A percentile compares a stretch with the other conserved stretches of the same genome.
phyloP scores from a whole-genome alignment of 2,329 filamentous ascomycete species.

The Apiospora hydei region DNA sequence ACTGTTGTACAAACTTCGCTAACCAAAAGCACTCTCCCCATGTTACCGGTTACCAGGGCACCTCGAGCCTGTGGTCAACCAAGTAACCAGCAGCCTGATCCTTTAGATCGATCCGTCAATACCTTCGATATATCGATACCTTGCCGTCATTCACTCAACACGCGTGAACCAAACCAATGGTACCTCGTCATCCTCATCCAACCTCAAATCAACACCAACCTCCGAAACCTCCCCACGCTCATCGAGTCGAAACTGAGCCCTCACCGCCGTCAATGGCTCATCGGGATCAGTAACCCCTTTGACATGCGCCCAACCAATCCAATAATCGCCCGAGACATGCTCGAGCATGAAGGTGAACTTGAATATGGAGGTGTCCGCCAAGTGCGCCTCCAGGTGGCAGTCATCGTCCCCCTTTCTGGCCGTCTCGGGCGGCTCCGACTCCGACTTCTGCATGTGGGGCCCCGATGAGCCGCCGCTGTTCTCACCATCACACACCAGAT shows the following conservation, averaged over 20 bases:
- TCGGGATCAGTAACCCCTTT: neutral
- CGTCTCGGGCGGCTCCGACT: too few species aligned
- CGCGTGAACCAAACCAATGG: neutral
- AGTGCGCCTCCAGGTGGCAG: slow-evolving; percentile 18
- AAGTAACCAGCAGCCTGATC: neutral
- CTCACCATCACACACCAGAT: slow-evolving; percentile 17
- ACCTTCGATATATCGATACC: neutral
- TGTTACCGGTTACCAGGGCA: too few species aligned
- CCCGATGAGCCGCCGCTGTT: neutral
- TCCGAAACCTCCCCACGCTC: slow-evolving; percentile 26
- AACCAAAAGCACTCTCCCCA: too few species aligned
- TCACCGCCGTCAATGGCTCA: neutral
- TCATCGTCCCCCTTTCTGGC: neutral
- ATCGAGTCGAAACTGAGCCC: slow-evolving; percentile 28
- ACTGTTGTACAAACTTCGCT: too few species aligned
- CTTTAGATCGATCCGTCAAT: neutral
- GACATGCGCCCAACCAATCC: slow-evolving; percentile 24
- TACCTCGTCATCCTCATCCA: neutral
- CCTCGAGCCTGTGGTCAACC: too few species aligned
- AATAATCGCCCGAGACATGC: slow-evolving; percentile 24
- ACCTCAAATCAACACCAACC: slow-evolving; percentile 24
- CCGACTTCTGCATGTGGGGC: neutral
- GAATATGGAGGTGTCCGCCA: neutral
- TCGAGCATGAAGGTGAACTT: slow-evolving; percentile 8
- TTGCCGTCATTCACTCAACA: neutral